Percentiles rank a stretch among this genome's conserved stretches.
phyloP scores from a whole-genome alignment of 2,329 filamentous ascomycete species.

The Pseudovirgaria hyperparasitica region DNA sequence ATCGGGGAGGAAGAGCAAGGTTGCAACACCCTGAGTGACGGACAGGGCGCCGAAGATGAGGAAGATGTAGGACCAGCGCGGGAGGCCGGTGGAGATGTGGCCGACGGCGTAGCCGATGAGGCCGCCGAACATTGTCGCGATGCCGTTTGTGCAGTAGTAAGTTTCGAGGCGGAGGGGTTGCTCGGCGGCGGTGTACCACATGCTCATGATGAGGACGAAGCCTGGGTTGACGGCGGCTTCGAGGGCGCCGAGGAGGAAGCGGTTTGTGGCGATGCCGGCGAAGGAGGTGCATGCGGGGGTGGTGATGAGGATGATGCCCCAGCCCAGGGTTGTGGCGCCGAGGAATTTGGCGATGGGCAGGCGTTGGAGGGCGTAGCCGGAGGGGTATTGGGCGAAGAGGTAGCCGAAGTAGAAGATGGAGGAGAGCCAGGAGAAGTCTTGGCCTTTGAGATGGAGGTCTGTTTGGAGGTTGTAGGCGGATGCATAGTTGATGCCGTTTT shows the following conservation, averaged over 20 bases:
- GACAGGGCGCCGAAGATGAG: slow-evolving; percentile 37
- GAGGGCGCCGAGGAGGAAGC: slow-evolving; percentile 24
- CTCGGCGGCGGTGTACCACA: slow-evolving; percentile 31
- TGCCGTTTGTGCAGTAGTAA: slow-evolving; percentile 47
- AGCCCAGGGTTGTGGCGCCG: slow-evolving; percentile 26
- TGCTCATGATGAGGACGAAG: slow-evolving; percentile 22
- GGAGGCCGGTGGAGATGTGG: slow-evolving; percentile 40
- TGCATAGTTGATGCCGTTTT: slow-evolving; percentile 39
- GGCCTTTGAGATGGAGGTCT: slow-evolving; percentile 33
- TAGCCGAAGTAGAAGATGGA: slow-evolving; percentile 40
- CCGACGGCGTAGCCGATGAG: slow-evolving; percentile 47
- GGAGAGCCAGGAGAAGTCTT: slow-evolving; percentile 41
- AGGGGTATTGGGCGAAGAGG: slow-evolving; percentile 32
- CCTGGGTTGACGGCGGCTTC: slow-evolving; percentile 25
- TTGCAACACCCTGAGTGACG: slow-evolving; percentile 22
- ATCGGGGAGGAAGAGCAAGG: slow-evolving; percentile 30
- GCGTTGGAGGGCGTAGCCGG: slow-evolving; percentile 31
- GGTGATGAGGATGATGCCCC: slow-evolving; percentile 29
- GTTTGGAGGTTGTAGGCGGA: slow-evolving; percentile 36
- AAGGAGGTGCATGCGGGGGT: slow-evolving; percentile 29
- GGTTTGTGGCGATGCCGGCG: slow-evolving; percentile 22
- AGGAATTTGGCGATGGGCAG: slow-evolving; percentile 35
- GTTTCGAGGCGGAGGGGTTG: slow-evolving; percentile 40
- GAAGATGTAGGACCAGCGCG: slow-evolving; percentile 46
- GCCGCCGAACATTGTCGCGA: slow-evolving; percentile 50